Base-by-base conservation (phyloP, 2,329 filamentous ascomycete genomes). In the Calonectria hawksworthii region DNA sequence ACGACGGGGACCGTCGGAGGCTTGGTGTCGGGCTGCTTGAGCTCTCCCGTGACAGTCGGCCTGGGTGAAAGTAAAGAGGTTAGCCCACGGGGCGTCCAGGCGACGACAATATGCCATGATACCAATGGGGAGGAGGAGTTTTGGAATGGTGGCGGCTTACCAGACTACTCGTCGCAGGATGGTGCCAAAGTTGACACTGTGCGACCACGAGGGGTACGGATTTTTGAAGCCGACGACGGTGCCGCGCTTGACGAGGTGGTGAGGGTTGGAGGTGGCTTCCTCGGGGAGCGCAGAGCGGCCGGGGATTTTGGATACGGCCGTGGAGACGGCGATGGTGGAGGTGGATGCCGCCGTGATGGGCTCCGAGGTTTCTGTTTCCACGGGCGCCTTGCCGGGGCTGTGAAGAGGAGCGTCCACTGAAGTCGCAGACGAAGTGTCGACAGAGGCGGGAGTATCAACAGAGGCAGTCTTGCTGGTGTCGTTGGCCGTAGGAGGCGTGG, bases 1-100 rank as follows among this genome's bases (percentile, higher is more conserved):
- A 89, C 90, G 23, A 96, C 91, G 3, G 91, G 86, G 14, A 97
- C 92, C 0, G 92, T 92, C 13, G 93, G 91, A 30, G 90, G 89
- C 13, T 89, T 90, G 10, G 92, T 93, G 81, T 95, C 89, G 34
- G 94, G 93, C 1, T 54, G 75, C 14, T 84, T 83, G 59, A 87
- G 76, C 26, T 85, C 82, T 74, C 88, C 87, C 1, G 83, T 84
- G 8, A 87, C n/a, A n/a, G 79, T 81, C 8, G 86, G 84, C 84
- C 86, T 85, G 36, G 16, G 26, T 13, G 32, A 10, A 23, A 32
- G 63, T 16, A 21, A 28, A 11, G 21, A 41, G 34, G 59, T 80
- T 61, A 80, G 77, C 51, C 21, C 23, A 11, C 44, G 44, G 18
- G 18, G 16, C 7, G 30, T 9, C 23, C 9, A 51, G 21, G 8